These are phyloP conservation scores for Anthracocystis panici-leucophaei DNA, from an alignment of 1,284 basidiomycete genomes.

Conservation along the genomic window DNA sequence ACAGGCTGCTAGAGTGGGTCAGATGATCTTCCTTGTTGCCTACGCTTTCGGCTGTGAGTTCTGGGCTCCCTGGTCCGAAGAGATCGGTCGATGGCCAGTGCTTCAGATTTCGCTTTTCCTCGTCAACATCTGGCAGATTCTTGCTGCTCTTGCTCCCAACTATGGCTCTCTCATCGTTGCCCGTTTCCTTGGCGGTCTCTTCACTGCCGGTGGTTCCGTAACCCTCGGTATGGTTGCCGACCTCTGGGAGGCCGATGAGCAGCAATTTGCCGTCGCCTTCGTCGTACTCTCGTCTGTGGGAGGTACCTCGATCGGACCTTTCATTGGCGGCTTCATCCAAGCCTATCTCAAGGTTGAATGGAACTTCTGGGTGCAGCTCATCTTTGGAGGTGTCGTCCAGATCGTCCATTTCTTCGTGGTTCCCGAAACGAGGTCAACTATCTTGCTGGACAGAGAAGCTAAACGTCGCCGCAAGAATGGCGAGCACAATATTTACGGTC, in stretches of 20 bases:
- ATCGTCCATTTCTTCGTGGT: constrained; percentile 70
- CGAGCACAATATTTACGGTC: constrained; percentile 70
- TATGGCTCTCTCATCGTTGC: constrained; percentile 66
- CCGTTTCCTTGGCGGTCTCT: constrained; percentile 69
- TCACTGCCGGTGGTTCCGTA: constrained; percentile 70
- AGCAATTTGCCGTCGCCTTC: constrained; percentile 68
- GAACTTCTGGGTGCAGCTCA: constrained; percentile 71
- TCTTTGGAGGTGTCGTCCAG: constrained; percentile 70
- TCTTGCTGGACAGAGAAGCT: constrained; percentile 70
- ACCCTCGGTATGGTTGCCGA: constrained; percentile 71
- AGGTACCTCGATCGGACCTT: constrained; percentile 65
- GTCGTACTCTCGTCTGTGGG: constrained; percentile 68
- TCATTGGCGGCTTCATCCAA: constrained; percentile 63
- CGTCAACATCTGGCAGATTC: constrained; percentile 70
- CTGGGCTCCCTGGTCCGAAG: constrained; percentile 70
- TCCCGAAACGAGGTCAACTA: constrained; percentile 70
- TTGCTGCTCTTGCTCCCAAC: constrained; percentile 66
- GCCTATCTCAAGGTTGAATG: constrained; percentile 56
- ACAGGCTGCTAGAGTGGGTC: constrained; percentile 70
- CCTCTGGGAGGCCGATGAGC: constrained; percentile 67
- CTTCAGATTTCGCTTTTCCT: constrained; percentile 65
- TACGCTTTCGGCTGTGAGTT: constrained; percentile 70
- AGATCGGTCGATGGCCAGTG: constrained; percentile 68
- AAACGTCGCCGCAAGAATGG: constrained; percentile 69
- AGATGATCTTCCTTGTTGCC: constrained; percentile 71